Evolutionary conservation across 768 basidiomycete species (phyloP), one percentile per base, ranked within the genome.

Genomic region (Holtermanniella nyarrowii): DNA sequence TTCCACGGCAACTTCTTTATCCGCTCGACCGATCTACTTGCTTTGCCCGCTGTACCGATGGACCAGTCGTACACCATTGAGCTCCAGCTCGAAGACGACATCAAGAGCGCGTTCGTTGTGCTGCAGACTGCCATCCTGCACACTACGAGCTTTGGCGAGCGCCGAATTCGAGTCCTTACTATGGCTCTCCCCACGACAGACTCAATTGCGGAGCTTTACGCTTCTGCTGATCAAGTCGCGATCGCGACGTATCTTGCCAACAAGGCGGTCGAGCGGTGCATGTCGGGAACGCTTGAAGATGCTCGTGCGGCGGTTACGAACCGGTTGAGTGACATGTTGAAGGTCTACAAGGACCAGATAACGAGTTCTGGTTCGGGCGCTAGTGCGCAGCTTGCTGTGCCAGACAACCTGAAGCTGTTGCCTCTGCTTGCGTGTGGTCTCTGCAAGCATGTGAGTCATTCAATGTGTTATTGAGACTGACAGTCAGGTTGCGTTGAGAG

Each of bases 1-100:
- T 97, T 93, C 85, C 89, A 96, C 62, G 93, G 93, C 55, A 97
- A 96, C 76, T 95, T 96, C 77, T 97, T 97, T 68, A 88, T 95
- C 51, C 84, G 93, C 48, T 95, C 90, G 21, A 97, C 93, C 20
- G 93, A 97, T 73, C 79, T 96, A 3, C 79, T 96, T 27, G 88
- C 93, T 2, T 86, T 96, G 79, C 90, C 93, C 1, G 84, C 89
- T 5, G 91, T 97, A n/a, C 89, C 93, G 14, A 82, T 86, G 62
- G 90, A 97, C 63, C 87, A 95, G 70, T 89, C 86, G 16, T 97
- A 97, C 69, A 84, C 85, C 11, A 91, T 97, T 63, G 93, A 97
- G 70, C 77, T 96, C 11, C 85, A 91, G 68, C 87, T 97, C 56
- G 93, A 97, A 69, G 93, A 97, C 70, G 85, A 85, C 27, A 79